Conservation (phyloP, 208 protist genomes). For the Angomonas desouzai region DNA sequence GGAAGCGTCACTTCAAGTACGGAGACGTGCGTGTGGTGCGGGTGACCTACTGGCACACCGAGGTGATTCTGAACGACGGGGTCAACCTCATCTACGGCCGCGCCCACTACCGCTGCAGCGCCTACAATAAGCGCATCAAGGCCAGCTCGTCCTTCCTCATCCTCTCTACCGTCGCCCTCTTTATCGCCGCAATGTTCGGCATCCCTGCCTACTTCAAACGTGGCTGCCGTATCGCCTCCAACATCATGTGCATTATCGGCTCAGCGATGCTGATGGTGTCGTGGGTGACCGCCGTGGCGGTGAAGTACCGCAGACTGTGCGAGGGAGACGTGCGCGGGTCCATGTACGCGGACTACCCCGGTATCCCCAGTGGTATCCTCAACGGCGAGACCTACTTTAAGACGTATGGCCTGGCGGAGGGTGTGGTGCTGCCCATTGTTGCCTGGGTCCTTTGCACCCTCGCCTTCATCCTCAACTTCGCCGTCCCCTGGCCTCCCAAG, state of each 20-base stretch:
- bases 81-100: slow-evolving; percentile 38
- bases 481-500: slow-evolving; percentile 30
- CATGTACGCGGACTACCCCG: slow-evolving; percentile 31
- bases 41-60: slow-evolving; percentile 66
- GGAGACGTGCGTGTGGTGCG: slow-evolving; percentile 35
- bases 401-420: slow-evolving; percentile 49
- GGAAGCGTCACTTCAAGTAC: slow-evolving; percentile 45
- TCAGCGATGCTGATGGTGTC: slow-evolving; percentile 38
- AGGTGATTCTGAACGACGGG: slow-evolving; percentile 39
- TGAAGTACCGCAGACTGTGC: slow-evolving; percentile 39
- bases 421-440: slow-evolving; percentile 41
- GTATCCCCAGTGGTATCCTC: slow-evolving; percentile 43
- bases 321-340: slow-evolving; percentile 5
- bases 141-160: slow-evolving; percentile 55
- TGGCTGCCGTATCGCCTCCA: slow-evolving; percentile 33
- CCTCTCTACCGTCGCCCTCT: slow-evolving; percentile 29
- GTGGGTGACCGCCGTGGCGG: slow-evolving; percentile 40
- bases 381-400: slow-evolving; percentile 36
- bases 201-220: slow-evolving; percentile 34
- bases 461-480: slow-evolving; percentile 39
- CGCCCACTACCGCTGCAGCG: slow-evolving; percentile 41
- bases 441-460: slow-evolving; percentile 29
- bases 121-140: slow-evolving; percentile 58
- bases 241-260: slow-evolving; percentile 29
- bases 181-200: slow-evolving; percentile 29